Conservation (phyloP, 352 stramenopile genomes). For the Phytopythium vexans region DNA sequence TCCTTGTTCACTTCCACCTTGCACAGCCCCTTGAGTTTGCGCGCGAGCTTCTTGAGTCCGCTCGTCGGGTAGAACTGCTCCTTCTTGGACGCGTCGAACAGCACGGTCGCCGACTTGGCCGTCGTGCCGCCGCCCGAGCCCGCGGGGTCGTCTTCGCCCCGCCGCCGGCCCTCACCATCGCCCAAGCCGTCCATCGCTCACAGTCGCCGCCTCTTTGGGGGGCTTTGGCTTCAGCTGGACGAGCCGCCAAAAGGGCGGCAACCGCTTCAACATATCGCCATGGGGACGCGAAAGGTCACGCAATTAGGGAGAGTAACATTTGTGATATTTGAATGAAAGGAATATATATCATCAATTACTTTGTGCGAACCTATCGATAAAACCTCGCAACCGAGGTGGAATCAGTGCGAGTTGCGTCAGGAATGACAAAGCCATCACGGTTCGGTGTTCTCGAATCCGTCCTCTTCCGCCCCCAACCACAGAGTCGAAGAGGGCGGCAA, state of each 20-base stretch:
- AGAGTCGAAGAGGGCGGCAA: not conserved
- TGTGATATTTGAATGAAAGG: not conserved
- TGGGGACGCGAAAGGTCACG: slow-evolving; percentile 1
- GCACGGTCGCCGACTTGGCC: slow-evolving; percentile 32
- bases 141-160: slow-evolving; percentile 9
- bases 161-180: not conserved
- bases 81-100: slow-evolving; percentile 94
- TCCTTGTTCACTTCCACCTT: slow-evolving; percentile 96
- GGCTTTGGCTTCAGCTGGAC: no score
- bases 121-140: not conserved
- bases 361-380: not conserved
- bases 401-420: not conserved
- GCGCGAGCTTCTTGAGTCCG: slow-evolving; percentile 93
- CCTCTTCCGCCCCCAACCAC: not conserved
- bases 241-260: slow-evolving; percentile 1
- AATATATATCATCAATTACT: no score
- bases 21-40: slow-evolving; percentile 83
- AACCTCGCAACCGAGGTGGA: not conserved
- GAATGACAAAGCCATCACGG: not conserved
- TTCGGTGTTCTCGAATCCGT: slow-evolving; percentile 1
- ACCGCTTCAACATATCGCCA: not conserved
- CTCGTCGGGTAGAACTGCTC: slow-evolving; percentile 89
- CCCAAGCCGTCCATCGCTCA: slow-evolving; percentile 18
- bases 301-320: not conserved
- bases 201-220: not conserved